Evolutionary conservation across 768 basidiomycete genomes (phyloP).

Genomic region (Termitomyces sp.): DNA sequence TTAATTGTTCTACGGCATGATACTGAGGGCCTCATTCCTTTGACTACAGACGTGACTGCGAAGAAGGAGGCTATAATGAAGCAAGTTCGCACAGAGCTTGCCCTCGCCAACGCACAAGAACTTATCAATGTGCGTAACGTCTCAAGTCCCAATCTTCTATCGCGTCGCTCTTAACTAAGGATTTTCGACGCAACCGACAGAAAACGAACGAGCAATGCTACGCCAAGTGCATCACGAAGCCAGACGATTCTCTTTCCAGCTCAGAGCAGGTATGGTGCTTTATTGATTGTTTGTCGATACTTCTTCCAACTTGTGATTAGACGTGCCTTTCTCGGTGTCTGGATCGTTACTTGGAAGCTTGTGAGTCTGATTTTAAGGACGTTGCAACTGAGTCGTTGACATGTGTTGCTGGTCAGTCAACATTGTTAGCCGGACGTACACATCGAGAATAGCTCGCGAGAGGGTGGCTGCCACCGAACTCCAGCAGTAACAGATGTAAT

Average conservation of each 20-base stretch:
- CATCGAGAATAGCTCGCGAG: slow-evolving; percentile 48
- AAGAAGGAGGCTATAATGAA: slow-evolving; percentile 56
- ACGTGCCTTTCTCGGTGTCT: slow-evolving; percentile 71
- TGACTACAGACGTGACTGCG: slow-evolving; percentile 32
- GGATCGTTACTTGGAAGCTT: slow-evolving; percentile 81
- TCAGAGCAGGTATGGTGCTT: slow-evolving; percentile 57
- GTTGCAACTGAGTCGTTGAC: background rate
- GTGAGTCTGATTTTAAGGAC: slow-evolving; percentile 37
- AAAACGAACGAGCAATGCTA: slow-evolving; percentile 79
- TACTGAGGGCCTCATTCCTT: background rate
- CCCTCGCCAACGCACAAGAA: slow-evolving; percentile 70
- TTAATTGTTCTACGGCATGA: background rate
- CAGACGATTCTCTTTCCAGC: slow-evolving; percentile 57
- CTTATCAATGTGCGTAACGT: slow-evolving; percentile 59
- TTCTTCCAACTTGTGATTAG: slow-evolving; percentile 31
- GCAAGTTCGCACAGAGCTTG: slow-evolving; percentile 63
- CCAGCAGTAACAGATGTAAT: background rate
- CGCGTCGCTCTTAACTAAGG: background rate
- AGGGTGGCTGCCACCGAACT: slow-evolving; percentile 11
- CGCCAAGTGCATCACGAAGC: slow-evolving; percentile 72
- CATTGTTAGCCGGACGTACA: slow-evolving; percentile 68
- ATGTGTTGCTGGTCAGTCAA: slow-evolving; percentile 45
- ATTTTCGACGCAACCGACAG: slow-evolving; percentile 27
- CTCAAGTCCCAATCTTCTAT: background rate
- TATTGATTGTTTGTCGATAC: background rate